phyloP scores from a whole-genome alignment of 2,329 filamentous ascomycete species.

The Orbilia javanica region DNA sequence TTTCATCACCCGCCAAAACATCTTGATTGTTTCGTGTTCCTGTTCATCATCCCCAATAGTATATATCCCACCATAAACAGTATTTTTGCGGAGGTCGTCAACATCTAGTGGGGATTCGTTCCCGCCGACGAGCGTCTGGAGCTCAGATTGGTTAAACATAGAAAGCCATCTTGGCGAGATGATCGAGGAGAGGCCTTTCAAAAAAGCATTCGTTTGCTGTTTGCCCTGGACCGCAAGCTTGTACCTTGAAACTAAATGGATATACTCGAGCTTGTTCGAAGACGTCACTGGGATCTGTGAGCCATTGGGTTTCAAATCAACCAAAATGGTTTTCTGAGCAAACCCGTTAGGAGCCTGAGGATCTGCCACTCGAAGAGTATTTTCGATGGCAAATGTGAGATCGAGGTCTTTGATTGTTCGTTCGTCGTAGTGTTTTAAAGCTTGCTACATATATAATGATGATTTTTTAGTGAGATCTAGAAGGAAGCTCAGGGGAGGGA shows the following conservation, averaged over 20 bases:
- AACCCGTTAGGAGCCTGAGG: conserved; percentile 48
- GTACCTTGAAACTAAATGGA: conserved; percentile 89
- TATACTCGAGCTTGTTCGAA: conserved; percentile 92
- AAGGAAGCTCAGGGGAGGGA: neutral
- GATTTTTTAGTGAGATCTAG: neutral
- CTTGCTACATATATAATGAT: conserved; percentile 23
- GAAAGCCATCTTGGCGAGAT: conserved; percentile 93
- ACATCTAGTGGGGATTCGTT: conserved; percentile 85
- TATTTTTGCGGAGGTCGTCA: conserved; percentile 85
- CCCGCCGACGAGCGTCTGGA: conserved; percentile 92
- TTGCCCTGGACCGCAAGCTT: conserved; percentile 83
- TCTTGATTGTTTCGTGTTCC: conserved; percentile 85
- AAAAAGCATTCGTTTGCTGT: conserved; percentile 86
- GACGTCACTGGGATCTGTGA: conserved; percentile 85
- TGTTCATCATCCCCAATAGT: conserved; percentile 85
- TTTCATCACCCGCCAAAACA: conserved; percentile 93
- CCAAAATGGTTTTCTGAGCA: conserved; percentile 74
- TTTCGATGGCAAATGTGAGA: conserved; percentile 65
- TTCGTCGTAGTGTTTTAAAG: conserved; percentile 86
- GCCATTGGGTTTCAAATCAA: conserved; percentile 81
- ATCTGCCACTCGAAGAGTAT: conserved; percentile 67
- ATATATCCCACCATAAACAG: conserved; percentile 88
- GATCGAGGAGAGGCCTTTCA: conserved; percentile 85
- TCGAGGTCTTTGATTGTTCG: conserved; percentile 69
- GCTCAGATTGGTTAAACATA: conserved; percentile 97